Percentiles rank a stretch among this genome's conserved stretches.
These are phyloP conservation scores for Boletus rex-veris DNA, from an alignment of 768 basidiomycete species.

Conservation along the genomic window DNA sequence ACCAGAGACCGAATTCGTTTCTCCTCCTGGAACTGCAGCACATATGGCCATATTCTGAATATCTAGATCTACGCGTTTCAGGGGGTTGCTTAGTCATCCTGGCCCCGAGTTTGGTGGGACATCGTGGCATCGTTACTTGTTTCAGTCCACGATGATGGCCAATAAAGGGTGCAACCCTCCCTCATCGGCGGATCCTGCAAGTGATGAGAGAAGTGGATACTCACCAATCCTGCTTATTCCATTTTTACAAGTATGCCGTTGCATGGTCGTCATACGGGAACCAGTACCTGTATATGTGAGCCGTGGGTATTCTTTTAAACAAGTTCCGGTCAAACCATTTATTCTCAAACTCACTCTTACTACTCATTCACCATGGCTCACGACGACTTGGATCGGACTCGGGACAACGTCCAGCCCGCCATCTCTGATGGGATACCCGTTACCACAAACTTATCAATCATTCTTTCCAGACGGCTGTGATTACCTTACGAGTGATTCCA, in stretches of 20 bases:
- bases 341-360: background rate
- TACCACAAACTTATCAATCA: constrained; percentile 67
- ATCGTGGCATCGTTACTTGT: background rate
- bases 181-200: no score
- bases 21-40: no score
- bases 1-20: no score
- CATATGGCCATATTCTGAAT: no score
- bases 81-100: background rate
- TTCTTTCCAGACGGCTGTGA: constrained; percentile 70
- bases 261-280: no score
- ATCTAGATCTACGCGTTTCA: background rate
- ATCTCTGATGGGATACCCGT: constrained; percentile 44
- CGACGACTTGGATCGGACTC: background rate
- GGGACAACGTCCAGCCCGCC: constrained; percentile 20
- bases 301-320: background rate
- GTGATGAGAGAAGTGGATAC: no score
- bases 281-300: no score
- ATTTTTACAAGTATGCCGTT: no score
- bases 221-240: no score
- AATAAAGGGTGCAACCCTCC: no score
- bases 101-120: background rate
- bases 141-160: background rate
- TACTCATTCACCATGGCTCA: constrained; percentile 5
- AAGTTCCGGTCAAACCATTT: background rate
- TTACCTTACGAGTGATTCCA: constrained; percentile 66